A percentile compares a stretch with the other conserved stretches of the same genome.
Conservation (phyloP, 306 rosid genomes). For the Bauhinia variegata region DNA sequence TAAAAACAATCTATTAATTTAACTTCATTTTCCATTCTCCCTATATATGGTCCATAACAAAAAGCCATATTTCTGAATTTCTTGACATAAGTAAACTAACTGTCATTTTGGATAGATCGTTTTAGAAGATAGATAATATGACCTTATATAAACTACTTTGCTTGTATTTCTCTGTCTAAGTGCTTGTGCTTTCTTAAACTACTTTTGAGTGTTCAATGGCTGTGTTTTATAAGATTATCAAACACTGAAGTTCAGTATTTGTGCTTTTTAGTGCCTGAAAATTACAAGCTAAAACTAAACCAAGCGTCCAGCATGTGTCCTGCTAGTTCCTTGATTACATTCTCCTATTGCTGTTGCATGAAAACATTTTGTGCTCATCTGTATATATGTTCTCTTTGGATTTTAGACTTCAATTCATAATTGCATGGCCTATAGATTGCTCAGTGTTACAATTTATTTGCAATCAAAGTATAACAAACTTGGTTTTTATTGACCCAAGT, state of each 20-base stretch:
- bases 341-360: slow-evolving; percentile 1
- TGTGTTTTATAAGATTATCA: too few species aligned
- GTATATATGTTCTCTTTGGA: background rate
- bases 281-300: too few species aligned
- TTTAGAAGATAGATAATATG: background rate
- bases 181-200: too few species aligned
- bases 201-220: too few species aligned
- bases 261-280: too few species aligned
- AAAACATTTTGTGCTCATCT: slow-evolving; percentile 1
- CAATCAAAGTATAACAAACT: background rate
- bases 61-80: background rate
- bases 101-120: background rate
- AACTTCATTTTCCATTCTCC: slow-evolving; percentile 1
- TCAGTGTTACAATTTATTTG: background rate
- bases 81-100: background rate
- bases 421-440: background rate
- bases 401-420: slow-evolving; percentile 6
- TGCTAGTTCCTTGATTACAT: too few species aligned
- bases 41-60: background rate
- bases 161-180: too few species aligned
- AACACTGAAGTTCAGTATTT: too few species aligned
- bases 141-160: background rate
- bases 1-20: slow-evolving; percentile 1
- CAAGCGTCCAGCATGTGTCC: too few species aligned
- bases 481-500: background rate